Evolutionary conservation across 768 basidiomycete genomes (phyloP).

Genomic region (Mycena chlorophos): DNA sequence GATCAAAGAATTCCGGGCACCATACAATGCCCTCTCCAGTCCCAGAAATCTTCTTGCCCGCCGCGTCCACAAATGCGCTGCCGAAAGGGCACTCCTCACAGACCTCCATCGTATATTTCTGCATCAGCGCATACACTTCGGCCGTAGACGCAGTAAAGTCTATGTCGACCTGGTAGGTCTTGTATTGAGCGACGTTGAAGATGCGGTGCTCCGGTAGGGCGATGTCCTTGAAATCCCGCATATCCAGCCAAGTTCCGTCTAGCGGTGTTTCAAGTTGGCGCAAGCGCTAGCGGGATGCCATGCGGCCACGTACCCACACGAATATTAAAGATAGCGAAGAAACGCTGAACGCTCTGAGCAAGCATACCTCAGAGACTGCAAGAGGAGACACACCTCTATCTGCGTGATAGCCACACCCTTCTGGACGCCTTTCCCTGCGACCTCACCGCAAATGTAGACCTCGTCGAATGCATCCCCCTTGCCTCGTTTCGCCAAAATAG

Average conservation of each 20-base stretch:
- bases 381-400: constrained; percentile 7
- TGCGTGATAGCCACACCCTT: constrained; percentile 23
- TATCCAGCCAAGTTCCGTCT: constrained; percentile 26
- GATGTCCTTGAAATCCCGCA: constrained; percentile 21
- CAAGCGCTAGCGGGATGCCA: no score
- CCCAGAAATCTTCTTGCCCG: constrained; percentile 15
- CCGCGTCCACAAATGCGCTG: constrained; percentile 13
- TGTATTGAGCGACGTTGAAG: constrained; percentile 21
- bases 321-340: constrained; percentile 28
- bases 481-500: constrained; percentile 18
- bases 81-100: constrained; percentile 20
- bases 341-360: constrained; percentile 6
- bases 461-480: constrained; percentile 10
- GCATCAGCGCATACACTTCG: constrained; percentile 14
- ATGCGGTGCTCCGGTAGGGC: constrained; percentile 21
- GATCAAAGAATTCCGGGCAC: neutral
- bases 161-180: constrained; percentile 21
- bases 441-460: constrained; percentile 22
- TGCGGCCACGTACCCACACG: no score
- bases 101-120: constrained; percentile 22
- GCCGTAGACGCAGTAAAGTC: constrained; percentile 10
- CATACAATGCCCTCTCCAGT: constrained; percentile 25
- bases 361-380: neutral
- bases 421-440: constrained; percentile 22
- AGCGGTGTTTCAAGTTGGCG: no score